Evolutionary conservation across 2,329 filamentous ascomycete genomes (phyloP).

Genomic region (Macroventuria anomochaeta): DNA sequence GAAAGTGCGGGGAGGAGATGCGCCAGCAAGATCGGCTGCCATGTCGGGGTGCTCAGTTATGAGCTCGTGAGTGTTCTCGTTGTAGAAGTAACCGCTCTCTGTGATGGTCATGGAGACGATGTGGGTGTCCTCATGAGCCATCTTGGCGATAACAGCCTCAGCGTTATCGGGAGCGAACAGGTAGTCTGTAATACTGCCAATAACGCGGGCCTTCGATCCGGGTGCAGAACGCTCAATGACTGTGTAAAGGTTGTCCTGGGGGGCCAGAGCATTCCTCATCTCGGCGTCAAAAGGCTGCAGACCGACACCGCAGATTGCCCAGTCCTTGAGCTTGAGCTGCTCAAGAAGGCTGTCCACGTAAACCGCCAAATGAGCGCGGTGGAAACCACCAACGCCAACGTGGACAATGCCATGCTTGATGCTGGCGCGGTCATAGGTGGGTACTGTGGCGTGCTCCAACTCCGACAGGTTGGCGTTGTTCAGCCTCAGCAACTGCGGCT

Average conservation of each 20-base stretch:
- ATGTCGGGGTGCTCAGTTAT: conserved; percentile 36
- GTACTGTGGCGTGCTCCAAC: conserved; percentile 30
- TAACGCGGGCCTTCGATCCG: conserved; percentile 32
- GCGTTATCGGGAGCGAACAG: conserved; percentile 37
- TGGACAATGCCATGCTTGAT: conserved; percentile 41
- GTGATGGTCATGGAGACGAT: conserved; percentile 42
- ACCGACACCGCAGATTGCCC: conserved; percentile 40
- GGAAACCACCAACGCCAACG: conserved; percentile 39
- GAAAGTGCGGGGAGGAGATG: conserved; percentile 32
- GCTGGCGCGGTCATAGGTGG: conserved; percentile 32
- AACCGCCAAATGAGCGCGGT: conserved; percentile 37
- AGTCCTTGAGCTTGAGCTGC: conserved; percentile 34
- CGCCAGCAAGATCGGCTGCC: conserved; percentile 31
- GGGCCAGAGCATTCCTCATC: conserved; percentile 33
- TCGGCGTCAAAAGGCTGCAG: conserved; percentile 36
- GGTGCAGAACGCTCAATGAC: conserved; percentile 35
- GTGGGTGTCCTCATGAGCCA: conserved; percentile 39
- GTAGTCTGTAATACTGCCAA: conserved; percentile 38
- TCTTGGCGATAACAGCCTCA: conserved; percentile 39
- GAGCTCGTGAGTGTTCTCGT: conserved; percentile 40
- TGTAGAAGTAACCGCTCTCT: conserved; percentile 40
- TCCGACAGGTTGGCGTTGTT: conserved; percentile 30
- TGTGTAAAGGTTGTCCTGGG: conserved; percentile 40
- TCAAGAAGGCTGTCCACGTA: conserved; percentile 38
- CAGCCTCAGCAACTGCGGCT: conserved; percentile 20